Evolutionary conservation across 805 yeast species (phyloP), one percentile per base, ranked within the genome.

Genomic region (Pichia californica): DNA sequence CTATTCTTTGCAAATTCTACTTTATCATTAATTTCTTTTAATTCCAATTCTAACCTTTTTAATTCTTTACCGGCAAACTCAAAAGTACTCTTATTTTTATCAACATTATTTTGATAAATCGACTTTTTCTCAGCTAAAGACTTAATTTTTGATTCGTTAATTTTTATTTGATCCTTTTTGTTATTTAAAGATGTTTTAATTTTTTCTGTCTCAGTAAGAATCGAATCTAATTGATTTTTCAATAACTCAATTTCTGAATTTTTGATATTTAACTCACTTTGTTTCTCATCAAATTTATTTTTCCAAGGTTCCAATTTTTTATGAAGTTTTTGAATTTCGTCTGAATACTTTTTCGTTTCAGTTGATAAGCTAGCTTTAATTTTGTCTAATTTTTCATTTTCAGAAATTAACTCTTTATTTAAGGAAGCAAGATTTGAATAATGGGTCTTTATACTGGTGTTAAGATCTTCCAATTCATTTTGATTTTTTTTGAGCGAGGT

Each of bases 271-370:
- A 83, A 73, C 36, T 79, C 78, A 13, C 83, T 74, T 43, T 78
- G 78, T 45, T 81, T 79, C 14, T 74, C 72, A 46, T 75, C 79
- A 26, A 88, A 64, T 49, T 78, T 73, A 23, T 74, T 81, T 46
- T 77, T 78, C 89, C 94, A 88, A 0, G 98, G 99, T 51, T 85
- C 89, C 7, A 88, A 64, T 47, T 81, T 70, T 7, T 69, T 71
- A 57, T 86, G 89, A 31, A 79, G 63, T 13, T 56, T 53, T 51
- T 77, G 83, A 40, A 89, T 83, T 54, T 84, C 74, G 8, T 70
- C 73, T 1, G 89, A 76, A 43, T 83, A 71, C 2, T 66, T 79
- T 10, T 78, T 71, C 0, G 98, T 91, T 57, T 87, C 86, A 37
- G 77, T 81, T 8, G 87, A 78, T 36, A 93, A 70, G 25, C 76